Percentiles rank a stretch among this genome's conserved stretches.
Conservation (phyloP, 768 basidiomycete species). For the Amanita phalloides region DNA sequence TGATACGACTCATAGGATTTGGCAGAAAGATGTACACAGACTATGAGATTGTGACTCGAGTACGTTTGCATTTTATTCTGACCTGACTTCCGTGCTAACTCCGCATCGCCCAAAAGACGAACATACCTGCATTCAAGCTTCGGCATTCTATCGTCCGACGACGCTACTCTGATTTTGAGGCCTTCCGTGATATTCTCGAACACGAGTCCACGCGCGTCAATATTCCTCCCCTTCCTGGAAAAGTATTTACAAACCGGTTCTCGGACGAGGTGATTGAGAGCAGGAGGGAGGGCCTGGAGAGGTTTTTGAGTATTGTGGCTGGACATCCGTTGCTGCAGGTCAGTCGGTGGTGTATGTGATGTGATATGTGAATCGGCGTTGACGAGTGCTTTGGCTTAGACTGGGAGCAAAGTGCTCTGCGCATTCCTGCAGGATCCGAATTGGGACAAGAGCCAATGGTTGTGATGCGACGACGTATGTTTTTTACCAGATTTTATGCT, state of each 20-base stretch:
- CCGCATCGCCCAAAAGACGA: constrained; percentile 49
- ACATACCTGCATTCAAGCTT: constrained; percentile 97
- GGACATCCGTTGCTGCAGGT: constrained; percentile 96
- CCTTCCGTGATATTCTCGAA: constrained; percentile 96
- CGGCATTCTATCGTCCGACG: constrained; percentile 84
- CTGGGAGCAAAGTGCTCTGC: constrained; percentile 93
- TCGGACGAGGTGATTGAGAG: constrained; percentile 93
- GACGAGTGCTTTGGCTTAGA: constrained; percentile 33
- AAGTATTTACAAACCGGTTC: constrained; percentile 97
- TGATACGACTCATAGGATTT: constrained; percentile 45
- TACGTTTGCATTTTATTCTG: constrained; percentile 18
- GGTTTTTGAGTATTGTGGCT: constrained; percentile 66
- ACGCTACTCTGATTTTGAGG: constrained; percentile 90
- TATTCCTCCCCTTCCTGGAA: constrained; percentile 94
- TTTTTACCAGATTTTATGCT: neutral
- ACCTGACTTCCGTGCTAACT: neutral
- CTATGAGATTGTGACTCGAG: constrained; percentile 98
- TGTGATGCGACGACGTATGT: constrained; percentile 21
- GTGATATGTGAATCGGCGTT: neutral
- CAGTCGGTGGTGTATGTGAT: constrained; percentile 12
- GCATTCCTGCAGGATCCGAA: constrained; percentile 92
- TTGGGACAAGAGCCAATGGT: constrained; percentile 80
- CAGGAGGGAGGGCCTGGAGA: constrained; percentile 27
- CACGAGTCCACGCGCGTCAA: constrained; percentile 95
- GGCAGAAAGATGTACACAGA: constrained; percentile 99